These are phyloP conservation scores for Vaccinium myrtillus DNA, from an alignment of 148 eudicot species.

Conservation along the genomic window DNA sequence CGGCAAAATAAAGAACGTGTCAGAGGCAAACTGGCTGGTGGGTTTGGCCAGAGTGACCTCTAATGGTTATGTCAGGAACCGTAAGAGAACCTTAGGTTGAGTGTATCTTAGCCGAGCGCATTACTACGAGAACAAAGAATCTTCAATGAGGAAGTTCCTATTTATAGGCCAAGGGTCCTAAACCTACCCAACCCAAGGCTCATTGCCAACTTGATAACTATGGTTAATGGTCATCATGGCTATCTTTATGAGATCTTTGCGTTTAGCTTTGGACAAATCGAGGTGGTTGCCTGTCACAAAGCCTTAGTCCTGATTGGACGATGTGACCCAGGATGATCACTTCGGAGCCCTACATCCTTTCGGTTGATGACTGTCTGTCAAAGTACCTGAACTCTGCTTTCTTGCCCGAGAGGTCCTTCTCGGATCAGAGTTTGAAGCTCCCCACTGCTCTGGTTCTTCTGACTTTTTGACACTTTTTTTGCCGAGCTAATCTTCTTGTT, in stretches of 20 bases:
- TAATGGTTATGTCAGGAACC: background rate
- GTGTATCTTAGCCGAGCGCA: background rate
- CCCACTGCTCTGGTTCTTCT: background rate
- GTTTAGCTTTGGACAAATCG: background rate
- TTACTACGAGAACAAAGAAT: background rate
- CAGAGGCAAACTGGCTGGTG: background rate
- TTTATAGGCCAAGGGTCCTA: background rate
- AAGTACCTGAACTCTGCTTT: background rate
- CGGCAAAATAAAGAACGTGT: background rate
- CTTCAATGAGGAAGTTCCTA: background rate
- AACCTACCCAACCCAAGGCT: background rate
- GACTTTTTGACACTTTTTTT: background rate
- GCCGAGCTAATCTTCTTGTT: background rate
- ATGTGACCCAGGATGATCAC: background rate
- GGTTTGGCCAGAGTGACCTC: background rate
- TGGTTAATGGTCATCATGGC: background rate
- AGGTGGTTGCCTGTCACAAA: background rate
- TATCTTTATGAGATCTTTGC: background rate
- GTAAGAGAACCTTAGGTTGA: background rate
- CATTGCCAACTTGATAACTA: background rate
- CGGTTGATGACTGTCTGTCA: background rate
- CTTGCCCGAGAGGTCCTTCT: background rate
- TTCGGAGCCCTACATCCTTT: background rate
- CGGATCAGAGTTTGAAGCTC: background rate
- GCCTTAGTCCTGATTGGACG: background rate